Base-by-base conservation (phyloP, 1,284 basidiomycete species). In the Trametes polyzona region DNA sequence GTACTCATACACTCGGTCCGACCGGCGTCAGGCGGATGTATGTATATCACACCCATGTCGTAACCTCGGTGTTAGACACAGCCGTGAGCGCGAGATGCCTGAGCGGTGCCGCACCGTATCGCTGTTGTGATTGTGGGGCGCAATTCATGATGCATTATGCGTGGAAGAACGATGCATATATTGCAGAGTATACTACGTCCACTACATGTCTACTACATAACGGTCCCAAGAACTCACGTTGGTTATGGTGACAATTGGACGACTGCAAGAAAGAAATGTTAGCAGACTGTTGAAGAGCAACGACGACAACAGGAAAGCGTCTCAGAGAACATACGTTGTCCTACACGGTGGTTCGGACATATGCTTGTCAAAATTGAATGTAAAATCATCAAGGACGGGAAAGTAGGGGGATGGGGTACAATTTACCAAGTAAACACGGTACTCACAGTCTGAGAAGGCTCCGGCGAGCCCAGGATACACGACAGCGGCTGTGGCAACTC, bases 321-420 rank as follows among this genome's bases (percentile, higher is more conserved):
- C 75, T 81, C 80, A 82, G 80, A 64, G 64, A 72, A 74, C 42
- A 75, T 73, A 64, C 62, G 49, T 60, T 73, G 69, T 81, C 79
- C 80, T 73, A 77, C 79, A 80, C 75, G 54, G 70, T 55, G 59
- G 39, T 65, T 81, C 79, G 76, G 80, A 83, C 81, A 83, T 83
- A 83, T 83, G 81, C 81, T 83, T 83, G 80, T 81, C 61, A 59
- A 55, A 75, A 73, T 69, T 29, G 55, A 65, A 35, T 52, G 57
- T 60, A 50, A 64, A 64, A 68, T 69, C 78, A 81, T 82, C 81
- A 70, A 73, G 17, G 71, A 74, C 44, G 59, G 23, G 47, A 26
- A 37, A 55, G 48, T n/a, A n/a, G 24, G 41, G 14, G 12, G 16
- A 16, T 11, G 41, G 14, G 5, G 46, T 39, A 49, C 27, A 23